A percentile compares a stretch with the other conserved stretches of the same genome.
phyloP scores from a whole-genome alignment of 2,329 filamentous ascomycete species.

The Ceratocystis eucalypticola region DNA sequence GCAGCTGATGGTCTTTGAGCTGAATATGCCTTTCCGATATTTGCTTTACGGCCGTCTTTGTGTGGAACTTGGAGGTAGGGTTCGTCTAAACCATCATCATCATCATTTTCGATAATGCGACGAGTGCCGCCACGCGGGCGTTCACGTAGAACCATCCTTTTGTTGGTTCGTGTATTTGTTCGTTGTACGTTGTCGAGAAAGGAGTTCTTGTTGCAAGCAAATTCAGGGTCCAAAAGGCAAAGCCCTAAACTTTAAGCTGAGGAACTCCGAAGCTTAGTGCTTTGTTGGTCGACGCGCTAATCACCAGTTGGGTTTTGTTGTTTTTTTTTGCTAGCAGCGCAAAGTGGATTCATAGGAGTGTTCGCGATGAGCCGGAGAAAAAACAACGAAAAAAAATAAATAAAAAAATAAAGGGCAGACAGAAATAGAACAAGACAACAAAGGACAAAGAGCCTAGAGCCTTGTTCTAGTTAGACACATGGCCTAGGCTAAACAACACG shows the following conservation, averaged over 20 bases:
- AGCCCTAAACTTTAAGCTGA: neutral
- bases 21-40: neutral
- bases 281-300: neutral
- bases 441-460: neutral
- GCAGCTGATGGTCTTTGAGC: slow-evolving; percentile 1
- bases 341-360: neutral
- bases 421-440: neutral
- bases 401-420: neutral
- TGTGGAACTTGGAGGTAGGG: slow-evolving; percentile 5
- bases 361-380: neutral
- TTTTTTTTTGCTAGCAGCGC: neutral
- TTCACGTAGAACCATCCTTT: neutral
- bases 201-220: neutral
- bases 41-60: slow-evolving; percentile 1
- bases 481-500: neutral
- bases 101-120: slow-evolving; percentile 10
- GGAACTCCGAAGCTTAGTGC: neutral
- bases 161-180: neutral
- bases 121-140: slow-evolving; percentile 7
- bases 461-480: neutral
- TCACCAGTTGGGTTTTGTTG: neutral
- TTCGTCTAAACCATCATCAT: slow-evolving; percentile 5
- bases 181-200: neutral
- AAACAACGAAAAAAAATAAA: neutral
- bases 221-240: neutral